Conservation (phyloP, 2,329 filamentous ascomycete species). For the Trichophyton mentagrophytes region DNA sequence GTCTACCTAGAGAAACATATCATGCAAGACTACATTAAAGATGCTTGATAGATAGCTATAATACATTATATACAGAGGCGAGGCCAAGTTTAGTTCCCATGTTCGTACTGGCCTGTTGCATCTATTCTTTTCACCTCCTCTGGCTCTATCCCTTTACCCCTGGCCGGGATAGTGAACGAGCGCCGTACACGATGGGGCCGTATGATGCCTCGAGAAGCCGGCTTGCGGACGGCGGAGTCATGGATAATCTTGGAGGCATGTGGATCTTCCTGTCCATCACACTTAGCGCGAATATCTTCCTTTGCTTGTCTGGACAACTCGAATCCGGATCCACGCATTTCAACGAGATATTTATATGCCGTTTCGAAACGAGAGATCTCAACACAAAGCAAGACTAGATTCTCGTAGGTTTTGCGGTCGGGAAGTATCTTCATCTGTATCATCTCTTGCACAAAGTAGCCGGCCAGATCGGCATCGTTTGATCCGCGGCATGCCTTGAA, state of each 20-base stretch:
- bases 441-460: constrained; percentile 53
- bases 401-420: constrained; percentile 48
- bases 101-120: not conserved
- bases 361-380: constrained; percentile 25
- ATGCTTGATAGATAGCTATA: not conserved
- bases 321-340: constrained; percentile 23
- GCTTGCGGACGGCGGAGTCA: constrained; percentile 20
- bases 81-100: not conserved
- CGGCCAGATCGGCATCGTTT: constrained; percentile 42
- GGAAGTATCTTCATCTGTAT: constrained; percentile 42
- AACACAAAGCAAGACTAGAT: constrained; percentile 47
- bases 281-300: constrained; percentile 20
- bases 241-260: constrained; percentile 21
- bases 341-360: constrained; percentile 28
- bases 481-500: constrained; percentile 38
- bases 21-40: too few relatives aligned
- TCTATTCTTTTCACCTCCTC: not conserved
- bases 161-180: not conserved
- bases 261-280: constrained; percentile 20
- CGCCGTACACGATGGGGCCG: not conserved
- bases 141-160: not conserved
- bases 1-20: not conserved
- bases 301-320: constrained; percentile 17
- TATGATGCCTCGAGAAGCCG: constrained; percentile 7
- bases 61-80: not conserved